A percentile compares a stretch with the other conserved stretches of the same genome.
phyloP scores from a whole-genome alignment of 2,329 filamentous ascomycete genomes.

The Chrysosporium queenslandicum region DNA sequence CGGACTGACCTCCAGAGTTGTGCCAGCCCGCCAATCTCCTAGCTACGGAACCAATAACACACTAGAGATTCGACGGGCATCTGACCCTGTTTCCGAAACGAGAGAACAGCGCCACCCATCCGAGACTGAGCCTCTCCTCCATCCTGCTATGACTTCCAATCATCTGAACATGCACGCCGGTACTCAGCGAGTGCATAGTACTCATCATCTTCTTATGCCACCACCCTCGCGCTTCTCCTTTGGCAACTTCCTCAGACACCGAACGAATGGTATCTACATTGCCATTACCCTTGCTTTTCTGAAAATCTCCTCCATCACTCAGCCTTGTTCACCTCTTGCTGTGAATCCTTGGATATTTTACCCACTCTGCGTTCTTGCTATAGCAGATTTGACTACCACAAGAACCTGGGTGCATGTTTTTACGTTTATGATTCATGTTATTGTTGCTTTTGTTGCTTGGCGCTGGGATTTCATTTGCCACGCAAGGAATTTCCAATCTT shows the following conservation, averaged over 20 bases:
- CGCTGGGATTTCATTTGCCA: slow-evolving; percentile 24
- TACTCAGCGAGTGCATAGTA: slow-evolving; percentile 8
- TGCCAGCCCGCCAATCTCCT: slow-evolving; percentile 5
- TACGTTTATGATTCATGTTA: slow-evolving; percentile 41
- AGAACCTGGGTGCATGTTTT: slow-evolving; percentile 32
- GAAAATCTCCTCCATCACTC: slow-evolving; percentile 57
- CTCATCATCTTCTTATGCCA: slow-evolving; percentile 33
- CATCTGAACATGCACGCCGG: neutral
- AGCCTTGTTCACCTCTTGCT: slow-evolving; percentile 62
- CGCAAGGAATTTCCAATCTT: neutral
- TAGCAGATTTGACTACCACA: slow-evolving; percentile 46
- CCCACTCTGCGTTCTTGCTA: slow-evolving; percentile 58
- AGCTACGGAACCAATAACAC: slow-evolving; percentile 8
- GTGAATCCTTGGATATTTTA: slow-evolving; percentile 55
- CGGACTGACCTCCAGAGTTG: neutral
- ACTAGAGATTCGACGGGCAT: neutral
- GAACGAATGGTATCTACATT: slow-evolving; percentile 19
- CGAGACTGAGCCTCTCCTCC: neutral
- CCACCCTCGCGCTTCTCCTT: slow-evolving; percentile 30
- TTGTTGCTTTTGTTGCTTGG: slow-evolving; percentile 36
- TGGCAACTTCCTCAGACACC: slow-evolving; percentile 20
- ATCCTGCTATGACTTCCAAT: neutral
- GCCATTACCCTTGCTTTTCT: slow-evolving; percentile 28
- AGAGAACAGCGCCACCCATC: neutral
- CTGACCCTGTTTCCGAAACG: neutral